Percentiles rank a stretch among this genome's conserved stretches.
These are phyloP conservation scores for Knoxdaviesia capensis DNA, from an alignment of 2,329 filamentous ascomycete genomes.

Conservation along the genomic window DNA sequence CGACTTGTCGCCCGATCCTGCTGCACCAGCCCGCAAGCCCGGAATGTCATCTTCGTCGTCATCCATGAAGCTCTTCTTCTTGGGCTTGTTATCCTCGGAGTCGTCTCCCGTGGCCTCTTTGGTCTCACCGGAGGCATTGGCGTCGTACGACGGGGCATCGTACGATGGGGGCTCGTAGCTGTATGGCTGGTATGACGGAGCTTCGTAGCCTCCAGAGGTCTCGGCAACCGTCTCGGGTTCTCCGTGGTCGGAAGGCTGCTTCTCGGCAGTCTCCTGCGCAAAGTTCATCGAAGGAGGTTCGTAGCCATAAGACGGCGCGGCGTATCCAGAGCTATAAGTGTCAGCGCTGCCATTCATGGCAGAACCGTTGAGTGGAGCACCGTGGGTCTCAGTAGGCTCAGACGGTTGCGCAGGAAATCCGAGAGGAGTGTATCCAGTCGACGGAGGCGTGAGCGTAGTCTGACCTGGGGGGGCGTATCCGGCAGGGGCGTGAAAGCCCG, in stretches of 20 bases:
- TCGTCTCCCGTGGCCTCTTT: slow-evolving; percentile 10
- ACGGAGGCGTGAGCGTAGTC: background rate
- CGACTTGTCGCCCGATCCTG: slow-evolving; percentile 35
- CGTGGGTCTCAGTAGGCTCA: background rate
- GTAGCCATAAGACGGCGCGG: slow-evolving; percentile 28
- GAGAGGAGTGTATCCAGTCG: slow-evolving; percentile 4
- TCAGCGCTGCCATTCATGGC: no score
- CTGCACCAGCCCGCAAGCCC: slow-evolving; percentile 13
- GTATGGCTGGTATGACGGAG: slow-evolving; percentile 40
- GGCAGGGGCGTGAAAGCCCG: no score
- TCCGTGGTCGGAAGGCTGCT: background rate
- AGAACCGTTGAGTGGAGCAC: no score
- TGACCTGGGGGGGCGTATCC: no score
- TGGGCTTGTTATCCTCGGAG: slow-evolving; percentile 33
- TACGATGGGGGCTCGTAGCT: slow-evolving; percentile 37
- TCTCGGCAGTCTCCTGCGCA: slow-evolving; percentile 7
- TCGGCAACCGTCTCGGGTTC: background rate
- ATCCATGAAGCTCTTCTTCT: slow-evolving; percentile 66
- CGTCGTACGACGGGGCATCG: slow-evolving; percentile 23
- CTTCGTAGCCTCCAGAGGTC: slow-evolving; percentile 29
- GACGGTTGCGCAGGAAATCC: background rate
- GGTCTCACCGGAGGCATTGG: slow-evolving; percentile 14
- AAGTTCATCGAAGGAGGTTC: slow-evolving; percentile 21
- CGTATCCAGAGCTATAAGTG: no score
- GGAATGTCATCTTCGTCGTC: slow-evolving; percentile 59